Conservation (phyloP, 495 filamentous ascomycete genomes). For the Amorphotheca resinae region DNA sequence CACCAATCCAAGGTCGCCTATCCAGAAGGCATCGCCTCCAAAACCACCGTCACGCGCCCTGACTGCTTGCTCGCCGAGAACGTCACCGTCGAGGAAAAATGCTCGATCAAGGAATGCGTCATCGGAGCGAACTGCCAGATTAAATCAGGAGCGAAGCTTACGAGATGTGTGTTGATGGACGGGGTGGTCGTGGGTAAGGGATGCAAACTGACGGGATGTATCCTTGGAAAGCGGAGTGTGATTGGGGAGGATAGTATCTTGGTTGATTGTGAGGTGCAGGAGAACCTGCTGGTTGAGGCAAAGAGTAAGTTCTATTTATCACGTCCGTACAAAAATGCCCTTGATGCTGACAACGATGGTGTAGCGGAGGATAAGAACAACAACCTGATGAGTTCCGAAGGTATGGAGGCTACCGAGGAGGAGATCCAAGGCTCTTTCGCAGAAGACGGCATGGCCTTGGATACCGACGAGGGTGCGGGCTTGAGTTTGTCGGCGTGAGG, state of each 20-base stretch:
- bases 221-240: constrained; percentile 62
- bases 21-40: constrained; percentile 59
- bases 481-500: not conserved
- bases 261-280: constrained; percentile 83
- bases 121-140: constrained; percentile 81
- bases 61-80: constrained; percentile 77
- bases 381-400: constrained; percentile 75
- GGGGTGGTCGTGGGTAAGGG: constrained; percentile 69
- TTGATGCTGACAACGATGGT: constrained; percentile 1
- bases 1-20: constrained; percentile 70
- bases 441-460: constrained; percentile 22
- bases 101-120: constrained; percentile 77
- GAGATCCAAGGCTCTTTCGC: constrained; percentile 30
- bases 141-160: constrained; percentile 62
- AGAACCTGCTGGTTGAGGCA: constrained; percentile 68
- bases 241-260: constrained; percentile 65
- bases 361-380: constrained; percentile 68
- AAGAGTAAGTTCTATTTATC: too few species aligned
- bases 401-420: constrained; percentile 48
- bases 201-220: constrained; percentile 65
- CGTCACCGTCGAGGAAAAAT: constrained; percentile 69
- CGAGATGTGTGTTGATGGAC: constrained; percentile 81
- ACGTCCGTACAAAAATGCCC: constrained; percentile 9
- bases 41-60: constrained; percentile 58
- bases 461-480: constrained; percentile 8